A percentile compares a stretch with the other conserved stretches of the same genome.
Conservation (phyloP, 768 basidiomycete species). For the Leucocoprinus leucothites region DNA sequence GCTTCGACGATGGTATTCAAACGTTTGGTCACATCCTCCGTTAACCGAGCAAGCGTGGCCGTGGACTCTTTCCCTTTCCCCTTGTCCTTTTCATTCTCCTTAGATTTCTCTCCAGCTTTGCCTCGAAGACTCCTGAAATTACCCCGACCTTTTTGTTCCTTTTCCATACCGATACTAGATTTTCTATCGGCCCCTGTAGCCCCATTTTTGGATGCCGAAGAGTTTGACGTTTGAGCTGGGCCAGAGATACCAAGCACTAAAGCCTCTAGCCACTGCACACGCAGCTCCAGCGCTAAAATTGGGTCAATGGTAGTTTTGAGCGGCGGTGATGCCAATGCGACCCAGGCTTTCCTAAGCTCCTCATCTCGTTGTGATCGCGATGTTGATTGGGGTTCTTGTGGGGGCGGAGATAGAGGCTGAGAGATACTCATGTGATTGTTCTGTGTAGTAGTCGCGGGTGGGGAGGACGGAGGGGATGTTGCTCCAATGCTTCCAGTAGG, state of each 20-base stretch:
- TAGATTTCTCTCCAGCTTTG: slow-evolving; percentile 31
- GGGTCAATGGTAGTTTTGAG: slow-evolving; percentile 51
- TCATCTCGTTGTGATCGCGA: not conserved
- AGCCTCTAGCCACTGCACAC: slow-evolving; percentile 79
- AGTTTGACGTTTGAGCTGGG: not conserved
- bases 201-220: not conserved
- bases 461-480: slow-evolving; percentile 39
- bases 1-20: slow-evolving; percentile 56
- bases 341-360: slow-evolving; percentile 2
- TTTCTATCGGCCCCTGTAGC: slow-evolving; percentile 27
- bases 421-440: not conserved
- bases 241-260: slow-evolving; percentile 60
- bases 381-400: not conserved
- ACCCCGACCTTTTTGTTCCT: slow-evolving; percentile 24
- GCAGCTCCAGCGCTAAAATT: slow-evolving; percentile 65
- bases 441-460: slow-evolving; percentile 19
- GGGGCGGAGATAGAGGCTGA: slow-evolving; percentile 17
- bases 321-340: slow-evolving; percentile 13
- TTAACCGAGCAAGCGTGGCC: slow-evolving; percentile 55
- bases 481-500: slow-evolving; percentile 34
- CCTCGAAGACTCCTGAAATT: not conserved
- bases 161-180: slow-evolving; percentile 12
- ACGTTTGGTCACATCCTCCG: slow-evolving; percentile 57
- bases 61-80: slow-evolving; percentile 33
- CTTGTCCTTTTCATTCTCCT: slow-evolving; percentile 16